Percentiles rank a stretch among this genome's conserved stretches.
Evolutionary conservation across 352 stramenopile genomes (phyloP).

Genomic region (Phytophthora cactorum): DNA sequence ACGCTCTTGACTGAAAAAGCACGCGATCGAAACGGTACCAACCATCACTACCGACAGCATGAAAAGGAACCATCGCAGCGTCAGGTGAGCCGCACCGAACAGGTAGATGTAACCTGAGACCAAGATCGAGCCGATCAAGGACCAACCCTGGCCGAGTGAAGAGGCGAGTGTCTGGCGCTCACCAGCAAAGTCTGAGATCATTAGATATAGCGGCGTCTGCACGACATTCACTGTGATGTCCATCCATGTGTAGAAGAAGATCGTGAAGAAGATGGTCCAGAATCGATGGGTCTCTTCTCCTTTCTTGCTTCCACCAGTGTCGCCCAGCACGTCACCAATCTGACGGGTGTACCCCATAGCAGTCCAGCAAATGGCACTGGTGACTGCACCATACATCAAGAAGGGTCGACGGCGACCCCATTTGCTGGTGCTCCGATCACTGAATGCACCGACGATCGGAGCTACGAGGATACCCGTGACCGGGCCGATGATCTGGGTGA

Average conservation of each 20-base stretch:
- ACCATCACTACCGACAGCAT: constrained; percentile 33
- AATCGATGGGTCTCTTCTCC: constrained; percentile 26
- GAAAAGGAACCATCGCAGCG: constrained; percentile 35
- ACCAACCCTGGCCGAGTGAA: constrained; percentile 29
- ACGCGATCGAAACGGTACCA: constrained; percentile 18
- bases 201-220: constrained; percentile 26
- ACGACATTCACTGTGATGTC: constrained; percentile 38
- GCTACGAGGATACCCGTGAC: constrained; percentile 32
- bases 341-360: constrained; percentile 62
- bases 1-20: constrained; percentile 26
- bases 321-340: constrained; percentile 41
- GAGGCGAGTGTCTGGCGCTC: constrained; percentile 32
- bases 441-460: constrained; percentile 29
- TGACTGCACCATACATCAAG: constrained; percentile 28
- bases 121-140: constrained; percentile 19
- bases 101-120: constrained; percentile 33
- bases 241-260: constrained; percentile 39
- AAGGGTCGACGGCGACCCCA: constrained; percentile 36
- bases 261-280: constrained; percentile 35
- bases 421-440: constrained; percentile 31
- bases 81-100: constrained; percentile 29
- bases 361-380: constrained; percentile 48
- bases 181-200: constrained; percentile 32
- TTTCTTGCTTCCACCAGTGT: constrained; percentile 28
- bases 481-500: constrained; percentile 32